phyloP scores from a whole-genome alignment of 2,329 filamentous ascomycete genomes.

The Tetracladium maxilliforme region DNA sequence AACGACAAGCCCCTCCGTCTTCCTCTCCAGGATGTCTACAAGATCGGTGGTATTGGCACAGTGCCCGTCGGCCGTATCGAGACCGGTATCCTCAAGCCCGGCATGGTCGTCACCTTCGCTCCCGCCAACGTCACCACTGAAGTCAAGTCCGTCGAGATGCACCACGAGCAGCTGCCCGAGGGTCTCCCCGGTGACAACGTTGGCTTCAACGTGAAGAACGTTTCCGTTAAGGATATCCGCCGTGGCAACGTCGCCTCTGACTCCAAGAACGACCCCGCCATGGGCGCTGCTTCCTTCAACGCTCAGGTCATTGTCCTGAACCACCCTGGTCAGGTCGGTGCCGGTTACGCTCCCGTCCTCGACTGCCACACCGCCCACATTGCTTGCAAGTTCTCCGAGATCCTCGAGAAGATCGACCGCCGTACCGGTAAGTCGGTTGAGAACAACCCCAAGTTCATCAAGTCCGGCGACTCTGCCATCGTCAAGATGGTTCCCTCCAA shows the following conservation, averaged over 20 bases:
- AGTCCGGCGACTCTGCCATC: constrained; percentile 99
- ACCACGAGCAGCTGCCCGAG: constrained; percentile 96
- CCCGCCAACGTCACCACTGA: constrained; percentile 99
- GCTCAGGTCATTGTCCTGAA: constrained; percentile 99
- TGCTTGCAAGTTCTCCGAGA: constrained; percentile 99
- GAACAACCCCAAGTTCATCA: constrained; percentile 95
- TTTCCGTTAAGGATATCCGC: constrained; percentile 99
- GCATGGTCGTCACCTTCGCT: constrained; percentile 96
- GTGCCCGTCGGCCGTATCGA: constrained; percentile 99
- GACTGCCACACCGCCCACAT: constrained; percentile 99
- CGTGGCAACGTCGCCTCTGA: constrained; percentile 99
- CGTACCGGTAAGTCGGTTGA: constrained; percentile 98
- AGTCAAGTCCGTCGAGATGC: constrained; percentile 99
- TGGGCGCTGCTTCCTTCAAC: constrained; percentile 85
- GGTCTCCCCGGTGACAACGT: constrained; percentile 99
- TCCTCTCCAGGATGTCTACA: constrained; percentile 99
- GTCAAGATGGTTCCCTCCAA: constrained; percentile 99
- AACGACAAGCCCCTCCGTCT: constrained; percentile 99
- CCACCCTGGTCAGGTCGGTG: constrained; percentile 99
- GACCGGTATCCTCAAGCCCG: constrained; percentile 88
- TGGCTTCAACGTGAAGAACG: constrained; percentile 99
- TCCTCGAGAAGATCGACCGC: constrained; percentile 99
- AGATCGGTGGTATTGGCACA: constrained; percentile 99
- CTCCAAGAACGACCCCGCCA: constrained; percentile 98
- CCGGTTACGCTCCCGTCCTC: constrained; percentile 96